These are phyloP conservation scores for Phytopythium ostracodes DNA, from an alignment of 352 stramenopile genomes.

Conservation along the genomic window DNA sequence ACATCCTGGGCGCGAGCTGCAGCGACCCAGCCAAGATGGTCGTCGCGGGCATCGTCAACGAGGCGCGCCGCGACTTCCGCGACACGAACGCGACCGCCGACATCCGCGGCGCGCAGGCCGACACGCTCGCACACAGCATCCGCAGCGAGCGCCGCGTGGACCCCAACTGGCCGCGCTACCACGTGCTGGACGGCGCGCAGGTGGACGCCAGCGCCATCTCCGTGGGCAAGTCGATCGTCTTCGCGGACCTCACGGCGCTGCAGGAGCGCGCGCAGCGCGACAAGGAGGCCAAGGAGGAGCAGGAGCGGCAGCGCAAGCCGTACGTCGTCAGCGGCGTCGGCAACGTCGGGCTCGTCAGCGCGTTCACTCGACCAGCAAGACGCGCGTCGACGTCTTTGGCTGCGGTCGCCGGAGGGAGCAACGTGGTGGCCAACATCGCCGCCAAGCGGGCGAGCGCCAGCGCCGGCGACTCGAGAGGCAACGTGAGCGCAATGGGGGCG, in stretches of 20 bases:
- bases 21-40: constrained; percentile 42
- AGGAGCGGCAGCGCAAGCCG: constrained; percentile 15
- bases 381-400: constrained; percentile 9
- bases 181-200: constrained; percentile 44
- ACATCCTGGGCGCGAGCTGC: constrained; percentile 61
- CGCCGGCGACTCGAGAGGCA: constrained; percentile 7
- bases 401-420: not conserved
- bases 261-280: constrained; percentile 24
- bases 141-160: constrained; percentile 61
- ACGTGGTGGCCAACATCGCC: constrained; percentile 17
- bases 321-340: constrained; percentile 53
- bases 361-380: constrained; percentile 12
- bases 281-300: constrained; percentile 22
- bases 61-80: constrained; percentile 51
- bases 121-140: constrained; percentile 68
- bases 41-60: constrained; percentile 58
- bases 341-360: constrained; percentile 44
- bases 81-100: constrained; percentile 56
- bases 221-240: constrained; percentile 67
- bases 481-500: not conserved
- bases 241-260: constrained; percentile 44
- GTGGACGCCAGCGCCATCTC: constrained; percentile 68
- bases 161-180: constrained; percentile 60
- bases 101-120: constrained; percentile 54
- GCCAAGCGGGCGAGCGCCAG: constrained; percentile 16